Evolutionary conservation across 139 green algal genomes (phyloP).

Genomic region (Chlorella sorokiniana): DNA sequence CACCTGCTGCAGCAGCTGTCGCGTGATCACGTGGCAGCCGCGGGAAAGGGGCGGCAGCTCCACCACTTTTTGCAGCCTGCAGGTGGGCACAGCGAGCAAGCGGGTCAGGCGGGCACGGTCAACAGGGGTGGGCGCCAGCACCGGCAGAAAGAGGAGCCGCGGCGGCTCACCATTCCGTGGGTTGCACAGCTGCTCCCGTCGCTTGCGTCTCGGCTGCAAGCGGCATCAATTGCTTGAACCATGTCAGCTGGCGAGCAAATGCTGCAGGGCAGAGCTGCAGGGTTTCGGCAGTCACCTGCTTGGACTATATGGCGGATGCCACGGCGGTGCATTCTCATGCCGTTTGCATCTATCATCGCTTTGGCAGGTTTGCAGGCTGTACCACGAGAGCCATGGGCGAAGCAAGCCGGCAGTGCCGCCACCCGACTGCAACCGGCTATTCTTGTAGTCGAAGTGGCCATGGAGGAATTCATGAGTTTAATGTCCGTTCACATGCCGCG

Average conservation of each 20-base stretch:
- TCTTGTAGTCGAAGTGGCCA: no score
- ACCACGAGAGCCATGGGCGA: no score
- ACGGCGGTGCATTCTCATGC: no score
- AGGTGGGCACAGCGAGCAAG: background rate
- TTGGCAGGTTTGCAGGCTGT: no score
- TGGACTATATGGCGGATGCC: no score
- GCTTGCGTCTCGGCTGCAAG: conserved; percentile 3
- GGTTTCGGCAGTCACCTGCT: background rate
- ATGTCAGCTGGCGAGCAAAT: background rate
- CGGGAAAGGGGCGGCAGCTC: conserved; percentile 50
- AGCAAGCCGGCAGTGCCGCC: no score
- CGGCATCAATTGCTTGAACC: background rate
- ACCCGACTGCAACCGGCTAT: no score
- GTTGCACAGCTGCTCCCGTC: background rate
- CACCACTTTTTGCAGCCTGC: conserved; percentile 52
- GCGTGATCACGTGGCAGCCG: conserved; percentile 78
- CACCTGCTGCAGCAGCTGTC: conserved; percentile 61
- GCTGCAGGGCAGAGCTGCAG: background rate
- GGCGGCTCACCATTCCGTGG: conserved; percentile 10
- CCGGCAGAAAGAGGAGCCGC: background rate
- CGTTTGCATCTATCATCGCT: no score
- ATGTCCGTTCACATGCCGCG: no score
- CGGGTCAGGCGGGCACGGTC: background rate
- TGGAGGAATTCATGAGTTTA: no score
- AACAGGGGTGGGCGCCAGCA: background rate